Evolutionary conservation across 2,329 filamentous ascomycete genomes (phyloP).

Genomic region (Eutypa lata): DNA sequence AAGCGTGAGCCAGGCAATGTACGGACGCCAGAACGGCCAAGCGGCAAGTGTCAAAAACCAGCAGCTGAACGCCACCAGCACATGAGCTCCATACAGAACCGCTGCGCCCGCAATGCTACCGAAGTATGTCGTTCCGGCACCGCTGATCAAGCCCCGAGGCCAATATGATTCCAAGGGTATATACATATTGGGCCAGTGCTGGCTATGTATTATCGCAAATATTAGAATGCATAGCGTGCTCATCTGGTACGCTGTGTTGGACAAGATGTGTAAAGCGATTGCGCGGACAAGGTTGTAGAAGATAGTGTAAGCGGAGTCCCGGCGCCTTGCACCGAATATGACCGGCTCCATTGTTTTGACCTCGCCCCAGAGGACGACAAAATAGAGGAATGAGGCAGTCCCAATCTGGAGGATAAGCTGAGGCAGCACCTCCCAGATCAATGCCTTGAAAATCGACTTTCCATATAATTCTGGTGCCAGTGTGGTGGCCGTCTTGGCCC

Average conservation of each 20-base stretch:
- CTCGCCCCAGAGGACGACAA: constrained; percentile 15
- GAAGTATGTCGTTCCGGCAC: not conserved
- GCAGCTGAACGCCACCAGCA: constrained; percentile 8
- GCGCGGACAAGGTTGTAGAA: constrained; percentile 17
- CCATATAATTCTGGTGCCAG: not conserved
- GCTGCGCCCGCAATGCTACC: constrained; percentile 3
- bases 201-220: not conserved
- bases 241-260: constrained; percentile 24
- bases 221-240: constrained; percentile 7
- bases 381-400: constrained; percentile 14
- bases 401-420: constrained; percentile 15
- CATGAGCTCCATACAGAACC: constrained; percentile 12
- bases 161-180: too few species aligned
- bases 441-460: not conserved
- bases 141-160: not conserved
- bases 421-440: constrained; percentile 16
- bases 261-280: constrained; percentile 20
- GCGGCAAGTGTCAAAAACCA: constrained; percentile 1
- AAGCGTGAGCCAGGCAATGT: constrained; percentile 18
- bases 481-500: not conserved
- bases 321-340: constrained; percentile 4
- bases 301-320: constrained; percentile 12
- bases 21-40: constrained; percentile 12
- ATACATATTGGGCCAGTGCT: not conserved
- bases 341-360: constrained; percentile 15